A percentile compares a stretch with the other conserved stretches of the same genome.
Conservation (phyloP, 2,329 filamentous ascomycete species). For the Diaporthe sp. region DNA sequence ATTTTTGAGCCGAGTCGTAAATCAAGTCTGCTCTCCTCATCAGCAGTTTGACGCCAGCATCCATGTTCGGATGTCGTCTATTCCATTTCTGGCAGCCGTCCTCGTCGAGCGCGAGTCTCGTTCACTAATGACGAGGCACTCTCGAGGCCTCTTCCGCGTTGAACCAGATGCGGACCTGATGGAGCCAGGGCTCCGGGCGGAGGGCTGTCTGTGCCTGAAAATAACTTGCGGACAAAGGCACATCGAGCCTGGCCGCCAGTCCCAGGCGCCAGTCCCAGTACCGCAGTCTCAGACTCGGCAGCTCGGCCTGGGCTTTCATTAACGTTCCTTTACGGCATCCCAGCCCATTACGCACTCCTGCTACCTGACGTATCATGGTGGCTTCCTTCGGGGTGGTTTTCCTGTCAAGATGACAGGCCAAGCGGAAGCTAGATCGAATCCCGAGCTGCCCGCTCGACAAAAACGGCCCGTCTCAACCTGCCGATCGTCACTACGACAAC, state of each 20-base stretch:
- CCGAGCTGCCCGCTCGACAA: conserved; percentile 28
- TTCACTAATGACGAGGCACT: neutral
- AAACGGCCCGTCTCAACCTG: conserved; percentile 35
- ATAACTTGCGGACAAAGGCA: conserved; percentile 12
- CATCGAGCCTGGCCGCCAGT: neutral
- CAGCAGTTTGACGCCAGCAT: conserved; percentile 15
- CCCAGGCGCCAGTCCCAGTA: conserved; percentile 5
- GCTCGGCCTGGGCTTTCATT: conserved; percentile 19
- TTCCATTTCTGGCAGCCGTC: conserved; percentile 7
- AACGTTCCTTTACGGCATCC: conserved; percentile 2
- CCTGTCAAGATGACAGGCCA: conserved; percentile 33
- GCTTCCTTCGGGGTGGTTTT: conserved; percentile 5
- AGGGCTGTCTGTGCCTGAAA: conserved; percentile 4
- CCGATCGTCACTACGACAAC: conserved; percentile 21
- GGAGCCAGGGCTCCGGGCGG: conserved; percentile 37
- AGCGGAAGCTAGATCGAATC: conserved; percentile 1
- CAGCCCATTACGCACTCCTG: conserved; percentile 20
- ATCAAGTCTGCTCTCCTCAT: conserved; percentile 28
- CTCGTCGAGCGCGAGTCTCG: neutral
- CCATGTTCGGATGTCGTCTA: conserved; percentile 8
- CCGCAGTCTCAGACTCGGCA: conserved; percentile 18
- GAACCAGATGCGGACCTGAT: conserved; percentile 31
- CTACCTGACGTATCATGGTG: conserved; percentile 34
- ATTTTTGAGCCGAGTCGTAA: conserved; percentile 17
- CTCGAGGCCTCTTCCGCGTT: conserved; percentile 26